Conservation (phyloP, 2,329 filamentous ascomycete species). For the Cercospora zeae-maydis region DNA sequence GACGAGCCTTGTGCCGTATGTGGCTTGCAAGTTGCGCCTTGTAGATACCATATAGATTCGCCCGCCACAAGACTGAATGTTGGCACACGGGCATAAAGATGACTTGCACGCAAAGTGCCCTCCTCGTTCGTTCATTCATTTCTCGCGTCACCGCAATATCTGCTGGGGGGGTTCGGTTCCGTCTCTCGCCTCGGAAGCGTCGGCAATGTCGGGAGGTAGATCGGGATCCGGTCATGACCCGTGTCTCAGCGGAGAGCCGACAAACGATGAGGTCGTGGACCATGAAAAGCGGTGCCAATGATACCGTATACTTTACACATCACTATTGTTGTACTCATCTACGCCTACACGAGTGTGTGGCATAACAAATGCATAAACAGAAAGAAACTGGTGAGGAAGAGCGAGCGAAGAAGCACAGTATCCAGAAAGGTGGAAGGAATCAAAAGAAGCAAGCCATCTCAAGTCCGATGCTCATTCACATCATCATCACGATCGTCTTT, state of each 20-base stretch:
- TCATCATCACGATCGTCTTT: background rate
- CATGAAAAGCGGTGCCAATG: too few relatives aligned
- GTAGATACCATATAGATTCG: constrained; percentile 1
- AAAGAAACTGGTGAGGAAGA: too few relatives aligned
- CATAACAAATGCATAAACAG: background rate
- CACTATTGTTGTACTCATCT: background rate
- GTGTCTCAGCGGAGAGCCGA: background rate
- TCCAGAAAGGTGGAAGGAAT: background rate
- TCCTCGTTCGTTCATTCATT: background rate
- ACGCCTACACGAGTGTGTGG: background rate
- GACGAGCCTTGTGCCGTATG: background rate
- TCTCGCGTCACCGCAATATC: too few relatives aligned
- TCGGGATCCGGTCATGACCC: background rate
- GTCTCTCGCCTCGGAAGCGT: background rate
- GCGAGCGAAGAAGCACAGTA: background rate
- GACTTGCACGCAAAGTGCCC: background rate
- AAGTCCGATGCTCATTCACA: background rate
- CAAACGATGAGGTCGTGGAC: background rate
- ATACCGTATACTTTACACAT: background rate
- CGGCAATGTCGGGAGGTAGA: background rate
- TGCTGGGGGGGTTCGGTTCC: background rate
- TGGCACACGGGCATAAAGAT: background rate
- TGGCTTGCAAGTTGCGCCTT: background rate
- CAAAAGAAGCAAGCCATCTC: background rate
- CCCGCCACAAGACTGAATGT: background rate